Percentiles rank a stretch among this genome's conserved stretches.
phyloP scores from a whole-genome alignment of 371 early-diverging fungal genomes.

The Saksenaea oblongispora region DNA sequence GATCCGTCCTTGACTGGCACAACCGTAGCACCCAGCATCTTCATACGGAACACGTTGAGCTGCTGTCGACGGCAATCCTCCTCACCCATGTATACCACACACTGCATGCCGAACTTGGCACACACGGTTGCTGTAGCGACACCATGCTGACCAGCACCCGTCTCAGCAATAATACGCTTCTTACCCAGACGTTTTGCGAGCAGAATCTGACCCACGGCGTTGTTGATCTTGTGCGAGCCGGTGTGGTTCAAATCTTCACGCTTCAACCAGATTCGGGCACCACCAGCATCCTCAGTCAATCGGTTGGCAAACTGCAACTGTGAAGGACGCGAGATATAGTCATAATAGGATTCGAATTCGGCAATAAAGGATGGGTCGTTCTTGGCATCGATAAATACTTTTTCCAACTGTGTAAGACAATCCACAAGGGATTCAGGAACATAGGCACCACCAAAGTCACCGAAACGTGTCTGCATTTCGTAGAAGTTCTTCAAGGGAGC shows the following conservation, averaged over 20 bases:
- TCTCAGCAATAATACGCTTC: conserved; percentile 96
- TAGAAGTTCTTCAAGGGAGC: conserved; percentile 45
- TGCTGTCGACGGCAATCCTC: conserved; percentile 95
- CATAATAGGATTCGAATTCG: conserved; percentile 88
- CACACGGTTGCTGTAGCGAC: conserved; percentile 98
- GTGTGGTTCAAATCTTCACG: conserved; percentile 98
- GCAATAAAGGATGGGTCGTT: conserved; percentile 87
- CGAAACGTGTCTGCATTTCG: conserved; percentile 77
- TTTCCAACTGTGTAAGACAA: conserved; percentile 88
- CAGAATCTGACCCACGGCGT: conserved; percentile 93
- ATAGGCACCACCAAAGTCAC: conserved; percentile 96
- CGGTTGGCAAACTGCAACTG: conserved; percentile 85
- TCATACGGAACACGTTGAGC: conserved; percentile 95
- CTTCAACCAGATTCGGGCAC: conserved; percentile 96
- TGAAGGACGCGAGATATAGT: conserved; percentile 92
- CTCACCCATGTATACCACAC: conserved; percentile 96
- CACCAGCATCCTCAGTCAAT: conserved; percentile 76
- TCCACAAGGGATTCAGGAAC: conserved; percentile 95
- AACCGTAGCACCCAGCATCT: conserved; percentile 91
- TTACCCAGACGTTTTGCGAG: conserved; percentile 95
- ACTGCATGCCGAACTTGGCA: conserved; percentile 96
- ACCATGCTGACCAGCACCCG: conserved; percentile 98
- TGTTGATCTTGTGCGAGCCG: conserved; percentile 98
- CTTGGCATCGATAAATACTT: conserved; percentile 77
- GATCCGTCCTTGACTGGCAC: conserved; percentile 82